Conservation (phyloP, 495 filamentous ascomycete species). For the Acidomyces sp. region DNA sequence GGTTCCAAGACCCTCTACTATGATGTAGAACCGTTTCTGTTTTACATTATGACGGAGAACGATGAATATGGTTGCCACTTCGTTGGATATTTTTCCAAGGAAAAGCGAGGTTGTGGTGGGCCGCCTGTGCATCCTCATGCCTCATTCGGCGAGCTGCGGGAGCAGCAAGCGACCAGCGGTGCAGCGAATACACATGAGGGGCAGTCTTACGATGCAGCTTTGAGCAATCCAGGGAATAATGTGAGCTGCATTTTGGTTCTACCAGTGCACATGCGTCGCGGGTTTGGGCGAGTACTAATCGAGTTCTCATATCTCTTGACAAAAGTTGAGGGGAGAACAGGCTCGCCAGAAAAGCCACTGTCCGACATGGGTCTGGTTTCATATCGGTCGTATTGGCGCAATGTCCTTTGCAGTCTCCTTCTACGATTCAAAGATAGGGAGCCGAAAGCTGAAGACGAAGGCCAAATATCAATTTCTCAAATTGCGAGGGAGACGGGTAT, state of each 20-base stretch:
- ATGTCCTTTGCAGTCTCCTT: constrained; percentile 73
- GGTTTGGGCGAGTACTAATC: constrained; percentile 90
- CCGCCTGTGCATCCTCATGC: constrained; percentile 1
- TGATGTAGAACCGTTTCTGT: constrained; percentile 94
- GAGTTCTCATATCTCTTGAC: constrained; percentile 97
- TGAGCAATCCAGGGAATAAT: constrained; percentile 47
- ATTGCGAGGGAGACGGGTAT: constrained; percentile 88
- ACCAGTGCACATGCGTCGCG: constrained; percentile 91
- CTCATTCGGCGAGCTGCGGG: constrained; percentile 33
- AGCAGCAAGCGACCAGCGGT: constrained; percentile 41
- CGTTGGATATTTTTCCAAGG: constrained; percentile 98
- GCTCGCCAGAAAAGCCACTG: constrained; percentile 91
- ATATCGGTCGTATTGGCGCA: constrained; percentile 92
- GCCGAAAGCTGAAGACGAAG: constrained; percentile 25
- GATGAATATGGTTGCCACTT: constrained; percentile 92
- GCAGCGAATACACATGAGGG: constrained; percentile 6
- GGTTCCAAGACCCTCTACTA: constrained; percentile 98
- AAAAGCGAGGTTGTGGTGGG: constrained; percentile 50
- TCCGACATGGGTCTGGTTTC: constrained; percentile 97
- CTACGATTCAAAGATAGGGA: constrained; percentile 21
- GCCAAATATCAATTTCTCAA: constrained; percentile 54
- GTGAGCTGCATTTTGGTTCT: constrained; percentile 94
- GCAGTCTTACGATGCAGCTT: constrained; percentile 1
- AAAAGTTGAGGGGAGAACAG: constrained; percentile 81
- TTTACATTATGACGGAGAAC: constrained; percentile 96